Percentiles rank a stretch among this genome's conserved stretches.
Evolutionary conservation across 148 eudicot species (phyloP).

Genomic region (Rheum nobile): DNA sequence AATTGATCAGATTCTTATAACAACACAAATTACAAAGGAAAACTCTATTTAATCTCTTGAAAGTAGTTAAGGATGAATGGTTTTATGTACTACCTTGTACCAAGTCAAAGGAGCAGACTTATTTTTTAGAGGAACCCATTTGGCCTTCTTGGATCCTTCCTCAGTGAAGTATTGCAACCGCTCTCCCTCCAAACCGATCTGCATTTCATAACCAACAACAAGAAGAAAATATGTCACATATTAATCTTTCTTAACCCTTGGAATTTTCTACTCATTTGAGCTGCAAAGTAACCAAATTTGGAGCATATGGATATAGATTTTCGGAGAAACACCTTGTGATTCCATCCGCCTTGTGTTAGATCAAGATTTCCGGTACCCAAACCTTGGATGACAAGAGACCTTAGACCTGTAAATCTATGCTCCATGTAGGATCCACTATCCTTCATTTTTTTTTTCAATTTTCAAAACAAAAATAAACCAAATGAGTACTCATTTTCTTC

Average conservation of each 20-base stretch:
- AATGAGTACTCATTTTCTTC: background rate
- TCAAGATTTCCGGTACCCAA: conserved; percentile 70
- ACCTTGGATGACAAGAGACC: conserved; percentile 43
- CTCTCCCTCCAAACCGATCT: conserved; percentile 67
- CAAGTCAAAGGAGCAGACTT: conserved; percentile 38
- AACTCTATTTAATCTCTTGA: no score
- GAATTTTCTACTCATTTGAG: no score
- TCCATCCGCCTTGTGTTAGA: conserved; percentile 52
- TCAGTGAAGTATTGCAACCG: conserved; percentile 35
- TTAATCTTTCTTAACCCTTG: background rate
- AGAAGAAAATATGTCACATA: background rate
- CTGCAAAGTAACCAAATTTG: background rate
- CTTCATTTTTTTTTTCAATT: conserved; percentile 18
- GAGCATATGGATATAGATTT: background rate
- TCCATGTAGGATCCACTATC: conserved; percentile 87
- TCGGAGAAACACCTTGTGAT: conserved; percentile 38
- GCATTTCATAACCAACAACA: background rate
- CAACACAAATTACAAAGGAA: no score
- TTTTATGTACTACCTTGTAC: conserved; percentile 56
- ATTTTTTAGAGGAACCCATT: conserved; percentile 33
- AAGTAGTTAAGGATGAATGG: no score
- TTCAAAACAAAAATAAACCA: background rate
- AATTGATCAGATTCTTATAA: no score
- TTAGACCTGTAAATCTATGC: conserved; percentile 57
- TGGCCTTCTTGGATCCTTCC: conserved; percentile 41